phyloP scores from a whole-genome alignment of 1,139 yeast genomes.

The Protomyces macrosporus region DNA sequence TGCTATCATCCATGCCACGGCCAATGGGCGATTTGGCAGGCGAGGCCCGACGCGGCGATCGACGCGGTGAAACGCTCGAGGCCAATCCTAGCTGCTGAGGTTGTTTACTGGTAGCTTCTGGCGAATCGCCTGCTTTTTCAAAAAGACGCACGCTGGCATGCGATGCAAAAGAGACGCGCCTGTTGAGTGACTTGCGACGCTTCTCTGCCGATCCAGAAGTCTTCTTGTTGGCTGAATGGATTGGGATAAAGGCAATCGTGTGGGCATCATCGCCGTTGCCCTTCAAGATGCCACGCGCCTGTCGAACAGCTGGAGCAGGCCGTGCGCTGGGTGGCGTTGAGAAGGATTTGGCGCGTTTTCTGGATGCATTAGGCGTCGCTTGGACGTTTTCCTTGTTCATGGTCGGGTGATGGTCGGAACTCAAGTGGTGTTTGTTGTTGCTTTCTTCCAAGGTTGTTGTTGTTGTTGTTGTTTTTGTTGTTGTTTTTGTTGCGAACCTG shows the following conservation, averaged over 20 bases:
- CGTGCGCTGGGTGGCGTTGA: slow-evolving; percentile 12
- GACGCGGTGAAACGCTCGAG: slow-evolving; percentile 3
- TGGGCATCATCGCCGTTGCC: slow-evolving; percentile 25
- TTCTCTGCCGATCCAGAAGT: slow-evolving; percentile 10
- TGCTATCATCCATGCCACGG: slow-evolving; percentile 3
- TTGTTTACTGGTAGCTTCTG: background rate
- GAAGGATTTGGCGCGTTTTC: slow-evolving; percentile 25
- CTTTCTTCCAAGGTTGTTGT: background rate
- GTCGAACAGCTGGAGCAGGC: background rate
- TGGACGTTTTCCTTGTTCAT: slow-evolving; percentile 22
- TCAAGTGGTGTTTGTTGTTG: background rate
- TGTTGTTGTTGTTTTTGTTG: background rate
- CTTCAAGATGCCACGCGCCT: slow-evolving; percentile 19
- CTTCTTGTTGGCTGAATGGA: slow-evolving; percentile 12
- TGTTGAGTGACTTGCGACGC: slow-evolving; percentile 28
- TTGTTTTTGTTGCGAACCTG: background rate
- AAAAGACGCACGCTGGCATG: slow-evolving; percentile 30
- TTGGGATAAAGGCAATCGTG: slow-evolving; percentile 22
- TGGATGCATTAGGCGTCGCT: slow-evolving; percentile 11
- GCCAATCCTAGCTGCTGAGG: background rate
- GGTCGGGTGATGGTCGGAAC: background rate
- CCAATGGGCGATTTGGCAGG: slow-evolving; percentile 3
- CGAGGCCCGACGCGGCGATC: slow-evolving; percentile 4
- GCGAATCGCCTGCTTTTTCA: slow-evolving; percentile 22
- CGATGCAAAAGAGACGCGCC: slow-evolving; percentile 35